Evolutionary conservation across 352 stramenopile species (phyloP), one percentile per base, ranked within the genome.

Genomic region (Phytopythium boreale): DNA sequence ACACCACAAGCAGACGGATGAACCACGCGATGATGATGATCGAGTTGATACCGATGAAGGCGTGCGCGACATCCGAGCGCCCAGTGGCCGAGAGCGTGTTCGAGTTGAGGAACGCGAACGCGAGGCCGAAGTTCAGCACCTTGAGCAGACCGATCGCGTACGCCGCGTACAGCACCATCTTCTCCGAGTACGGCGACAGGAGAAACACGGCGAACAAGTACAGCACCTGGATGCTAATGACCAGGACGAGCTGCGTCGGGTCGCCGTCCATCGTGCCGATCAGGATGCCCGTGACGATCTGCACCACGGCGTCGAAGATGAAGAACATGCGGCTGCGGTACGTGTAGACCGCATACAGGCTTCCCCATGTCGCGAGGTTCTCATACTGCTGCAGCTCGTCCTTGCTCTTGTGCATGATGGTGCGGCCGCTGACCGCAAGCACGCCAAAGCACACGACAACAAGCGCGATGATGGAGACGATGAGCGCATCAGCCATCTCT

Each of bases 301-400:
- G 82, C 14, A 89, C 69, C 11, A 82, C 60, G 20, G 79, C 72
- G 15, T 74, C 70, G 20, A 89, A 65, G 22, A 87, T 69, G 62
- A 88, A 88, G 66, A 92, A 89, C 58, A 92, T 77, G 12, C 84
- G 84, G 41, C 68, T 78, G 24, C 67, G 71, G 66, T 89, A 89
- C 36, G 67, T 76, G 64, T 80, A 87, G 51, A 87, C 80, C 44
- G 71, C 77, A 62, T 90, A 92, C 26, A 90, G 72, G 39, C 72
- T 77, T 2, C 81, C 84, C 74, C 79, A 90, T 7, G 73, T 84
- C 19, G 80, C 84, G 46, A 87, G 62, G 43, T 79, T 82, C 39
- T 84, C 74, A 46, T 78, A 87, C 52, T 88, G 75, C 36, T 77
- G 72, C 36, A 92, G 66, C 51, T 88, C 68, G 11, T 79, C 69